Conservation (phyloP, 1,139 yeast species). For the Pichia sp. region DNA sequence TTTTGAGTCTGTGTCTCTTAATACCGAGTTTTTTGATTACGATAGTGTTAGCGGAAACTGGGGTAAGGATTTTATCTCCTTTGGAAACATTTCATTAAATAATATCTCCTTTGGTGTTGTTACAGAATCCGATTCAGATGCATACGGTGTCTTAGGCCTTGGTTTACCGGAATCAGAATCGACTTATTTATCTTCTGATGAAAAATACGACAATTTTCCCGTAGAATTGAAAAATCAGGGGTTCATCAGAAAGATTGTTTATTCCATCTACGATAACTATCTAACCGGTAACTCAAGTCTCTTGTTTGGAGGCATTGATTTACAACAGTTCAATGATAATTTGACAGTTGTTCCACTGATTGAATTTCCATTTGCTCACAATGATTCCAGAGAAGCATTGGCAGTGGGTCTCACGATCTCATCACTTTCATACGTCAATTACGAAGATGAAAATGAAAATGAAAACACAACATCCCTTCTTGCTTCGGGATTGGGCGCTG, state of each 20-base stretch:
- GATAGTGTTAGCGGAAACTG: constrained; percentile 51
- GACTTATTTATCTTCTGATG: constrained; percentile 20
- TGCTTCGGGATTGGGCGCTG: constrained; percentile 31
- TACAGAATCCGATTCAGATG: constrained; percentile 37
- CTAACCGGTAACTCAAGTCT: constrained; percentile 34
- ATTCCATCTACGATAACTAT: constrained; percentile 31
- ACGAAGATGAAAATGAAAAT: constrained; percentile 1
- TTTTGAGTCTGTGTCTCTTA: background rate
- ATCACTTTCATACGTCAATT: constrained; percentile 22
- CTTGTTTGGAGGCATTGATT: constrained; percentile 50
- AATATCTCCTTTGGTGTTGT: constrained; percentile 49
- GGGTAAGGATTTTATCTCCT: constrained; percentile 44
- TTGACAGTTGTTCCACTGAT: constrained; percentile 36
- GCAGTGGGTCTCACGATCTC: constrained; percentile 32
- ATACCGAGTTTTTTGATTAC: too few relatives aligned
- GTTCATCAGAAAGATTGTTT: constrained; percentile 38
- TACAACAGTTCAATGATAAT: constrained; percentile 39
- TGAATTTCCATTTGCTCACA: constrained; percentile 12
- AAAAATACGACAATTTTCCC: constrained; percentile 46
- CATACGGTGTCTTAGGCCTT: constrained; percentile 51
- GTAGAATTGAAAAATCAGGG: constrained; percentile 39
- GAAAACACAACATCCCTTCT: constrained; percentile 21
- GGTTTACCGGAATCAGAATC: constrained; percentile 43
- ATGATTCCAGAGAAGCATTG: constrained; percentile 30
- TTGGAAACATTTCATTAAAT: constrained; percentile 34